Percentiles rank a stretch among this genome's conserved stretches.
Conservation (phyloP, 139 green algal genomes). For the Ettlia oleoabundans region DNA sequence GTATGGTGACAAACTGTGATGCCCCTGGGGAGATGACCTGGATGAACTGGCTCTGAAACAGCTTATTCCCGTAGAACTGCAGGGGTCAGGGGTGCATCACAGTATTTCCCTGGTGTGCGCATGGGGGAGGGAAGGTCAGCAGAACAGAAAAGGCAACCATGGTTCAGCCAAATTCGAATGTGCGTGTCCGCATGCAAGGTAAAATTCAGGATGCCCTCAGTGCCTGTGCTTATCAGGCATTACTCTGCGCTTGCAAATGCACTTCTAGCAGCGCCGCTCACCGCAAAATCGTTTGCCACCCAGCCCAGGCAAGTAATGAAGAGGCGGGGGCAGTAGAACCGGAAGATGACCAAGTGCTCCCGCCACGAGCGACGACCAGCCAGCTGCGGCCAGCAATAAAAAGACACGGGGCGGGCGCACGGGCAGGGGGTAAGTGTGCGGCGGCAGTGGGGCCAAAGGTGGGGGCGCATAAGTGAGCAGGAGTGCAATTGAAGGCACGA, state of each 20-base stretch:
- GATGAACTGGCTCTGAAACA: constrained; percentile 73
- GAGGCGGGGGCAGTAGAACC: constrained; percentile 45
- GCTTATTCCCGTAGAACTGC: constrained; percentile 80
- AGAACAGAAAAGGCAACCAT: not conserved
- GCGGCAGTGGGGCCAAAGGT: too few species aligned
- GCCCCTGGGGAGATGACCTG: constrained; percentile 33
- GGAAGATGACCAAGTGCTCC: constrained; percentile 35
- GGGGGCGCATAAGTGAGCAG: too few species aligned
- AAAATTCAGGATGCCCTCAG: not conserved
- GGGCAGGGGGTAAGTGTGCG: too few species aligned
- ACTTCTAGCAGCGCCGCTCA: not conserved
- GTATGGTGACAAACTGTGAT: constrained; percentile 52
- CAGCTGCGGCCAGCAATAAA: not conserved
- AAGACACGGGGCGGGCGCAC: too few species aligned
- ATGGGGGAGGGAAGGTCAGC: too few species aligned
- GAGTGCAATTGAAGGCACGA: too few species aligned
- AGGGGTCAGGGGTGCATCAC: not conserved
- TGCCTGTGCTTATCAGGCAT: too few species aligned
- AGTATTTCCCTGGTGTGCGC: not conserved
- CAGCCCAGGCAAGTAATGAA: constrained; percentile 46
- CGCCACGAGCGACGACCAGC: constrained; percentile 4
- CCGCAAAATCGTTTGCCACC: constrained; percentile 61
- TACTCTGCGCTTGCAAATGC: not conserved
- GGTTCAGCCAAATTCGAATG: not conserved
- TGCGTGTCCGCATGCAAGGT: not conserved